These are phyloP conservation scores for Paracorniculantispora psalliotae DNA, from an alignment of 2,329 filamentous ascomycete species.

Conservation along the genomic window DNA sequence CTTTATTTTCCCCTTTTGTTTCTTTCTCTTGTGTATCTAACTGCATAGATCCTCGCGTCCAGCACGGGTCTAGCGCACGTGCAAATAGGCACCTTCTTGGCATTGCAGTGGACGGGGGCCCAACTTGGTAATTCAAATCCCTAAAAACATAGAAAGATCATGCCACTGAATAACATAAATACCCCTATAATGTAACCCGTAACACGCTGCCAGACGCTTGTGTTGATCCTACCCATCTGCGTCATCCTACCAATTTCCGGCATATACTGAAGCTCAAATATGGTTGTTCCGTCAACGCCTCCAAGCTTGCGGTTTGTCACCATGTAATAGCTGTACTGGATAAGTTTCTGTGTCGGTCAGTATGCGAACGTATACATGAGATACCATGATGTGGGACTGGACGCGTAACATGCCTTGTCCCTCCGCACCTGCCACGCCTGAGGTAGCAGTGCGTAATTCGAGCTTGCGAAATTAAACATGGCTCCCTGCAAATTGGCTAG, in stretches of 20 bases:
- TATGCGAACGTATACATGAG: neutral
- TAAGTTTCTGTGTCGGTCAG: slow-evolving; percentile 15
- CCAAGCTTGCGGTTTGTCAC: slow-evolving; percentile 56
- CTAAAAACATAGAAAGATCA: no score
- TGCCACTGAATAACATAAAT: no score
- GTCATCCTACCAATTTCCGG: slow-evolving; percentile 40
- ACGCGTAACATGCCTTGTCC: slow-evolving; percentile 24
- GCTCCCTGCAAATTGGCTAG: slow-evolving; percentile 61
- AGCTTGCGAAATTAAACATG: slow-evolving; percentile 55
- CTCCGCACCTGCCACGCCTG: slow-evolving; percentile 33
- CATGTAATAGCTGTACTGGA: slow-evolving; percentile 38
- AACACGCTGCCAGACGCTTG: neutral
- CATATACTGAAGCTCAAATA: slow-evolving; percentile 68
- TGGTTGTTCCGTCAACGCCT: slow-evolving; percentile 57
- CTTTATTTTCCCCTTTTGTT: no score
- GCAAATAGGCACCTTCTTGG: no score
- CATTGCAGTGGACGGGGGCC: no score
- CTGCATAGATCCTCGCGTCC: no score
- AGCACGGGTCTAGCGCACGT: no score
- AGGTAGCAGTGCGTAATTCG: slow-evolving; percentile 35
- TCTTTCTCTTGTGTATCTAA: no score
- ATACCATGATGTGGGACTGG: neutral
- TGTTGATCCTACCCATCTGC: slow-evolving; percentile 23
- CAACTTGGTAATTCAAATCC: no score
- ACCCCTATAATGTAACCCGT: neutral